Base-by-base conservation (phyloP, 352 stramenopile species). In the Globisporangium orthogonon region DNA sequence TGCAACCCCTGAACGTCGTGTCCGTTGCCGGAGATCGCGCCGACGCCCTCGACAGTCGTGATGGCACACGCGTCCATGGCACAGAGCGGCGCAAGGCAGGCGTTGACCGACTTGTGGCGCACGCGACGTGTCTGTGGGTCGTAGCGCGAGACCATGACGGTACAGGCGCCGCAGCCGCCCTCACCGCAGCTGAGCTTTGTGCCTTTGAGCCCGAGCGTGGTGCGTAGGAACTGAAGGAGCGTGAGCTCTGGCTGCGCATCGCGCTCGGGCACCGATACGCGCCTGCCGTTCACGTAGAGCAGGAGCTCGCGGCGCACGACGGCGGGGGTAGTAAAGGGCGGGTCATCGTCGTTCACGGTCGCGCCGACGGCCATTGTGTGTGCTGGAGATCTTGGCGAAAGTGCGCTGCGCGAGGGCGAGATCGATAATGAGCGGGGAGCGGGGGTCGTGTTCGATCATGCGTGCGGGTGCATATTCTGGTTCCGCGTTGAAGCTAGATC, bases 91-190 rank as follows among this genome's bases (percentile, higher is more conserved):
- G 80, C 72, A 52, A 97, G 70, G 61, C 90, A 97, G 17, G 87
- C 78, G 58, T 97, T 97, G 28, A 97, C 85, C 2, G 86, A 85
- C 40, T 80, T 57, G 50, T 96, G 85, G 33, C 69, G 69, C 61
- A 91, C 73, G 28, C 65, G 61, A 9, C 75, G 62, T 0, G 66
- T 56, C 30, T 63, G 53, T 7, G 73, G 58, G 59, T 91, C 74
- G 44, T 80, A 84, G 48, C 74, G 76, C 41, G 84, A 91, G 10
- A 98, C 69, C 74, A 98, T 96, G 48, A 99, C 94, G 7, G 91
- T 98, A 65, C 96, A 99, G 14, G 96, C 96, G 43, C 96, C 96
- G 58, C 96, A 99, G 37, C 96, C 96, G 40, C 96, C 96, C 63
- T 99, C 95, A 1, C 89, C 91, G 57, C 96, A 99, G 59, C 92